Evolutionary conservation across 805 yeast genomes (phyloP).

Genomic region (Metschnikowia kunwiensis): DNA sequence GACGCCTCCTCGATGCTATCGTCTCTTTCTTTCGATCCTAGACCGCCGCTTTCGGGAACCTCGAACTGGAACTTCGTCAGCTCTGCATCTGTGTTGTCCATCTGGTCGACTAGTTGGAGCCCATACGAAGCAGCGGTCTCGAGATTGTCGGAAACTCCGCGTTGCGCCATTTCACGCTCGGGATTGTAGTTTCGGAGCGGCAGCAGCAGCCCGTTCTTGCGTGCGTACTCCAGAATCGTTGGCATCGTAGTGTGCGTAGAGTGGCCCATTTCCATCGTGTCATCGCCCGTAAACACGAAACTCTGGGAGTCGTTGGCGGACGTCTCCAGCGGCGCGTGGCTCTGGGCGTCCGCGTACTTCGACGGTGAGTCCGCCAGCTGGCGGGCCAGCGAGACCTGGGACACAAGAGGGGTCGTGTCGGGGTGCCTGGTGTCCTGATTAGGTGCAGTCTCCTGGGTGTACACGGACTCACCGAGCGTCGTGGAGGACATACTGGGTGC

Average conservation of each 20-base stretch:
- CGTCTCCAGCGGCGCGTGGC: not conserved
- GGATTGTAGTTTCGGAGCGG: slow-evolving; percentile 24
- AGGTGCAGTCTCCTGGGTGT: too few relatives aligned
- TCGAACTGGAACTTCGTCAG: slow-evolving; percentile 10
- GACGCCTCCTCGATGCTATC: slow-evolving; percentile 11
- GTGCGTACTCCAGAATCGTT: slow-evolving; percentile 25
- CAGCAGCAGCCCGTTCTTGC: slow-evolving; percentile 20
- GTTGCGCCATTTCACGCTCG: slow-evolving; percentile 3
- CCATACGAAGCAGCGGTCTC: slow-evolving; percentile 29
- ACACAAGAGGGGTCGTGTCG: too few relatives aligned
- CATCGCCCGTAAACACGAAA: slow-evolving; percentile 15
- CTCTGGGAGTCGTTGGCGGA: slow-evolving; percentile 16
- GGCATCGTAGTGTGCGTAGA: slow-evolving; percentile 12
- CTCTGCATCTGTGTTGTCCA: slow-evolving; percentile 11
- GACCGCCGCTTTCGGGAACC: slow-evolving; percentile 8
- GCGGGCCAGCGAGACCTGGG: slow-evolving; percentile 3
- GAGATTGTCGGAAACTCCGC: slow-evolving; percentile 25
- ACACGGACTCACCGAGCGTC: too few relatives aligned
- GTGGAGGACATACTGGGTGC: not conserved
- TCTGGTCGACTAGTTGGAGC: slow-evolving; percentile 22
- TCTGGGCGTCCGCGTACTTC: not conserved
- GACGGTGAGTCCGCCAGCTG: slow-evolving; percentile 3
- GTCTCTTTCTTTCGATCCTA: not conserved
- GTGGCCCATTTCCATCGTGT: not conserved
- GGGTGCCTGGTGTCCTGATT: too few relatives aligned